Base-by-base conservation (phyloP, 2,329 filamentous ascomycete genomes). In the Botrytis tulipae region DNA sequence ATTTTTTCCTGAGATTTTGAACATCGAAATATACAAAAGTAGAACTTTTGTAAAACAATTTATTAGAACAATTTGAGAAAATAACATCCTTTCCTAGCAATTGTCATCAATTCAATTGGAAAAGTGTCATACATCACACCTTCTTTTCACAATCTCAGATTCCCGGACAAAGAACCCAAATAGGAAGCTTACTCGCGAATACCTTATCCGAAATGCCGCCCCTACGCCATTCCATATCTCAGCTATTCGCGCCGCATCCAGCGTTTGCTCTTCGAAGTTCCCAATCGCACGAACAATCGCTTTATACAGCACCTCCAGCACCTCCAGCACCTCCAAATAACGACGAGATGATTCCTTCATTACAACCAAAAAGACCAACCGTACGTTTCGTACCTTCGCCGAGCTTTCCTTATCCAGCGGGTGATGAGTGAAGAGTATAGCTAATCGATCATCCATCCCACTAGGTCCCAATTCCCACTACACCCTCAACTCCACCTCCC, bases 211-310 rank as follows among this genome's bases (percentile, higher is more conserved):
- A 37, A 54, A 57, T 46, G 63, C 68, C 51, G 32, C 25, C 44
- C n/a, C 54, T 75, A 66, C 74, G 75, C 63, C 73, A 74, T 29
- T 77, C 75, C n/a, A 70, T 76, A 65, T 75, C 76, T 35, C 75
- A 75, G 29, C 75, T 76, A 63, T 76, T 76, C 35, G 75, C 77
- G 8, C 48, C 78, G 70, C 77, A 73, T 73, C 71, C 71, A 22
- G 71, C 71, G 18, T 61, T 61, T 42, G 54, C 51, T 22, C n/a
- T 72, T 65, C 42, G 40, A 32, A 51, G 0, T 25, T 29, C 29
- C 59, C 48, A 57, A 22, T 37, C 8, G 20, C 57, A 54, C 20
- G 32, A 32, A 63, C n/a, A 42, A 42, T 57, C 70, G 60, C 25
- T 20, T 44, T 35, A 44, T 65, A 25, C 44, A 35, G 69, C 69